phyloP scores from a whole-genome alignment of 2,329 filamentous ascomycete species.

The Corinectria fuckeliana region DNA sequence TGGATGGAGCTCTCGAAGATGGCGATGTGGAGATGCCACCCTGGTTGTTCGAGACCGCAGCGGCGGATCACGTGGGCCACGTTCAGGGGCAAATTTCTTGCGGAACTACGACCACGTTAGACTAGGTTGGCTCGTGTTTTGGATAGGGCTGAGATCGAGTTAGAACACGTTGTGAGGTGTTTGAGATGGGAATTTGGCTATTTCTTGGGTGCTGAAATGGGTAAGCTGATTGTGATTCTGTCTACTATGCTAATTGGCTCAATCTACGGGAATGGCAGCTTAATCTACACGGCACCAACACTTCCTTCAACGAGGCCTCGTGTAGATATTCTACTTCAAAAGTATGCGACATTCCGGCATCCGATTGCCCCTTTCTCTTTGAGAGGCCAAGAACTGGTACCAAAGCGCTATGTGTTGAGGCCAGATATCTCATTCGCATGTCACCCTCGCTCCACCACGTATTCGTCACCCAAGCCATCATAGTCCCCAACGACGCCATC shows the following conservation, averaged over 20 bases:
- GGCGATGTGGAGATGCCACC: conserved; percentile 36
- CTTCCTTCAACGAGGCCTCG: neutral
- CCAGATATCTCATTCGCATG: too few relatives aligned
- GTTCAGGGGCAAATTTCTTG: conserved; percentile 13
- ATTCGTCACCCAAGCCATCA: conserved; percentile 48
- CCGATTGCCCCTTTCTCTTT: too few relatives aligned
- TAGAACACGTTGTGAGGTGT: too few relatives aligned
- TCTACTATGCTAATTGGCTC: neutral
- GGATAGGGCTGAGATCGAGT: too few relatives aligned
- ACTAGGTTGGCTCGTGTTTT: neutral
- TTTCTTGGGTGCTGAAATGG: neutral
- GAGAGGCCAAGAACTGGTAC: too few relatives aligned
- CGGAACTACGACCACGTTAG: neutral
- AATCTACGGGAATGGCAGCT: neutral
- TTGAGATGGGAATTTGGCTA: too few relatives aligned
- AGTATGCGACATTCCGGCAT: too few relatives aligned
- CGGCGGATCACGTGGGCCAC: conserved; percentile 31
- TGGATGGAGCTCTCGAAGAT: neutral
- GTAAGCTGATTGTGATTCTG: neutral
- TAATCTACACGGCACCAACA: neutral
- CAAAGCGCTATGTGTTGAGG: too few relatives aligned
- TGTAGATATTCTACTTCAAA: conserved; percentile 14
- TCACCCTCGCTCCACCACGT: conserved; percentile 50
- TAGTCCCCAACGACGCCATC: conserved; percentile 44
- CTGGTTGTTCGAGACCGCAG: conserved; percentile 21